Percentiles rank a stretch among this genome's conserved stretches.
These are phyloP conservation scores for Colletotrichum graminicola DNA, from an alignment of 2,329 filamentous ascomycete species.

Conservation along the genomic window DNA sequence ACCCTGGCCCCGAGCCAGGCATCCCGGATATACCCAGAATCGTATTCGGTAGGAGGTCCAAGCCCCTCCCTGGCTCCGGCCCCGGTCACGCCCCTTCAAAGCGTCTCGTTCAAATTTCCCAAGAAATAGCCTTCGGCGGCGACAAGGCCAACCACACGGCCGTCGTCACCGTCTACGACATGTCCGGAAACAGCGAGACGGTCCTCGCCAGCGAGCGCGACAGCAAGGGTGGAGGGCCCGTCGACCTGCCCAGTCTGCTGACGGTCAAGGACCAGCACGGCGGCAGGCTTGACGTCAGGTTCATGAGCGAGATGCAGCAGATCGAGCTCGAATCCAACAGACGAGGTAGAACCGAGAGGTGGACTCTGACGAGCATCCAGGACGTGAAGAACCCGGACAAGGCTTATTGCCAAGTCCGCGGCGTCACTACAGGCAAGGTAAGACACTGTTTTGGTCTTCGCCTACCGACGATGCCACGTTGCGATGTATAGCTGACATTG, in stretches of 20 bases:
- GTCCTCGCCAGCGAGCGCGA: slow-evolving; percentile 44
- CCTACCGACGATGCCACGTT: accelerated
- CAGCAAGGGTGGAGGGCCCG: slow-evolving; percentile 46
- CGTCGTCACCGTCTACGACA: slow-evolving; percentile 7
- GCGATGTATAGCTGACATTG: not conserved
- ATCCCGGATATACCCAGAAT: not conserved
- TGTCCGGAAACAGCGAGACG: not conserved
- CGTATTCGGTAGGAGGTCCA: not conserved
- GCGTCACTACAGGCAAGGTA: not conserved
- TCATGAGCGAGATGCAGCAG: not conserved
- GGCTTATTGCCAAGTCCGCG: slow-evolving; percentile 7
- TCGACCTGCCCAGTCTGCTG: slow-evolving; percentile 1
- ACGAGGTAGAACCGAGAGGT: not conserved
- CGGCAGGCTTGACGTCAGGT: not conserved
- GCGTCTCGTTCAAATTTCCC: slow-evolving; percentile 12
- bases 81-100: not conserved
- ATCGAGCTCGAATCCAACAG: slow-evolving; percentile 6
- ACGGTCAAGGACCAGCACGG: not conserved
- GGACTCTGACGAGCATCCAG: not conserved
- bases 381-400: slow-evolving; percentile 46
- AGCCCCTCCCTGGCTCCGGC: not conserved
- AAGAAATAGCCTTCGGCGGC: not conserved
- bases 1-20: not conserved
- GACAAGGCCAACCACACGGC: slow-evolving; percentile 8
- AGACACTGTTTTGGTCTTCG: accelerated